These are phyloP conservation scores for Solanum paucissectum DNA, from an alignment of 257 asterid genomes.

Conservation along the genomic window DNA sequence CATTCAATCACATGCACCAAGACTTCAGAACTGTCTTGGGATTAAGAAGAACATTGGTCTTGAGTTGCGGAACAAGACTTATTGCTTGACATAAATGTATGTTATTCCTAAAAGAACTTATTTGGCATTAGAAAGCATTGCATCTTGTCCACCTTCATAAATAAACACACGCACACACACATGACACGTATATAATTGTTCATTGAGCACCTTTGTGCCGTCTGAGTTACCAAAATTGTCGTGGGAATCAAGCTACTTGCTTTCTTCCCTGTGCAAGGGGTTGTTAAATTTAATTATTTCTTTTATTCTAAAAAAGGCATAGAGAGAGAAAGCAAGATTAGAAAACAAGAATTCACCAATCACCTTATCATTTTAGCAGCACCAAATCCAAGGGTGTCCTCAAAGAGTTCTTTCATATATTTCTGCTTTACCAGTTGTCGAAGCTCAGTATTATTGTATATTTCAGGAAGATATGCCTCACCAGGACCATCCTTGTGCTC, in stretches of 20 bases:
- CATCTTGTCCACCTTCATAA: not conserved
- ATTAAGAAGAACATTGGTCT: not conserved
- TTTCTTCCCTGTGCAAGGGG: not conserved
- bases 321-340: not conserved
- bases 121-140: not conserved
- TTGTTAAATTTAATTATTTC: not conserved
- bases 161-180: not conserved
- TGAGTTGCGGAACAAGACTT: not conserved
- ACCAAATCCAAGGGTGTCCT: constrained; percentile 86
- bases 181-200: not conserved
- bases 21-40: not conserved
- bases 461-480: constrained; percentile 85
- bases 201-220: not conserved
- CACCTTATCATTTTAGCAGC: constrained; percentile 98
- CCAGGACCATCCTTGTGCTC: constrained; percentile 83
- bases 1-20: not conserved
- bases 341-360: not conserved
- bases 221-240: not conserved
- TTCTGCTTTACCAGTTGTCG: constrained; percentile 42
- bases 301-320: not conserved
- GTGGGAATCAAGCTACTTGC: not conserved
- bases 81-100: not conserved
- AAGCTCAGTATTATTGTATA: constrained; percentile 61
- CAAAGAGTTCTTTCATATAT: constrained; percentile 72
- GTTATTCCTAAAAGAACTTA: not conserved